Percentiles rank a stretch among this genome's conserved stretches.
Evolutionary conservation across 192 early-diverging fungal genomes (phyloP).

Genomic region (Entomortierella parvispora): DNA sequence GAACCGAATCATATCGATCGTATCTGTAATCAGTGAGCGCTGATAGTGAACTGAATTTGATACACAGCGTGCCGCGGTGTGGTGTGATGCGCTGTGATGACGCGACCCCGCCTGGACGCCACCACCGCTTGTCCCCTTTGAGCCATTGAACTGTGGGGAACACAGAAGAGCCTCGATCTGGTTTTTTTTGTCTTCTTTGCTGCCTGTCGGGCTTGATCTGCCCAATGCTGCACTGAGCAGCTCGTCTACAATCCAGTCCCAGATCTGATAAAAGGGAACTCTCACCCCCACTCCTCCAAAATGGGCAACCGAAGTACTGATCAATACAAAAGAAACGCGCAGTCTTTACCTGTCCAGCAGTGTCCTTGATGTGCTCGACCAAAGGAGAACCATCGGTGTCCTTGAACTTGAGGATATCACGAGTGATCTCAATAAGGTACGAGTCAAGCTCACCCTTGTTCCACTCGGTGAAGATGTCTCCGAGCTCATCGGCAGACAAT

Average conservation of each 20-base stretch:
- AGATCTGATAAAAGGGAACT: too few species aligned
- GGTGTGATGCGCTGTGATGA: neutral
- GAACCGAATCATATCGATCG: too few species aligned
- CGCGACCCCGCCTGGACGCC: neutral
- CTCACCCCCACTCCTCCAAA: too few species aligned
- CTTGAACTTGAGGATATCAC: conserved; percentile 93
- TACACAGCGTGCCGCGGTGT: too few species aligned
- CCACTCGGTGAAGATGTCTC: conserved; percentile 90
- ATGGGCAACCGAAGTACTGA: neutral
- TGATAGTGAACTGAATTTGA: too few species aligned
- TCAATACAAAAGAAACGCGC: conserved; percentile 10
- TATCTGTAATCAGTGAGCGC: too few species aligned
- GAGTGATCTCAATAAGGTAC: conserved; percentile 96
- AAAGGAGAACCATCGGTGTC: conserved; percentile 88
- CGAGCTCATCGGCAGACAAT: conserved; percentile 87
- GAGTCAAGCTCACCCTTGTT: conserved; percentile 98
- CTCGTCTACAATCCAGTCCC: too few species aligned
- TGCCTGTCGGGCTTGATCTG: too few species aligned
- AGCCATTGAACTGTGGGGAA: neutral
- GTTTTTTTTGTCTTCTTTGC: too few species aligned
- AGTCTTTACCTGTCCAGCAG: conserved; percentile 84
- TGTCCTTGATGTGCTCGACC: conserved; percentile 95
- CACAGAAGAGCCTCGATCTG: neutral
- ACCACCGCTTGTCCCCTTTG: neutral
- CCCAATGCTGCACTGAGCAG: too few species aligned